Evolutionary conservation across 306 rosid genomes (phyloP).

Genomic region (Hylodesmum podocarpum): DNA sequence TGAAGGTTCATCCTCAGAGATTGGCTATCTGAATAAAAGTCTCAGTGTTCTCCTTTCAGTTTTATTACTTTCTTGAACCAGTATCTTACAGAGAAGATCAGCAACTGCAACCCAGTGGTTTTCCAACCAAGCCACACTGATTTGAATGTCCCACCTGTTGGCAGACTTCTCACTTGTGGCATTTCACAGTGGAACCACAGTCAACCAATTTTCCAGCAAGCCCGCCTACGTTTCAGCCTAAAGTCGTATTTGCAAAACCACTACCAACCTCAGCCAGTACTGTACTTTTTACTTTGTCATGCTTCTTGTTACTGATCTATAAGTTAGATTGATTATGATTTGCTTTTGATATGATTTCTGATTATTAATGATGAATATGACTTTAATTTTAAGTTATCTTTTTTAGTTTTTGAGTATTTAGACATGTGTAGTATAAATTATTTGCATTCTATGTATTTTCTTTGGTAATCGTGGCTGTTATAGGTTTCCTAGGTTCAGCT

Average conservation of each 20-base stretch:
- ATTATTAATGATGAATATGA: not conserved
- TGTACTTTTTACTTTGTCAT: not conserved
- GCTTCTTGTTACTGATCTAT: not conserved
- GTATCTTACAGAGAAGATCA: not conserved
- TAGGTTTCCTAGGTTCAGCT: not conserved
- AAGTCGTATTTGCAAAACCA: not conserved
- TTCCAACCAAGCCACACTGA: not conserved
- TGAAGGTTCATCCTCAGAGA: not conserved
- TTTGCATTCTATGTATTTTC: not conserved
- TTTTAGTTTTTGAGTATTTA: not conserved
- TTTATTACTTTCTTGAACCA: not conserved
- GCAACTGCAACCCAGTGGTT: not conserved
- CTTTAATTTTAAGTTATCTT: not conserved
- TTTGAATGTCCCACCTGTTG: not conserved
- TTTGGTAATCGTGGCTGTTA: not conserved
- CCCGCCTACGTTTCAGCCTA: not conserved
- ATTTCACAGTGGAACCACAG: not conserved
- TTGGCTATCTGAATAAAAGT: not conserved
- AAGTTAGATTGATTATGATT: not conserved
- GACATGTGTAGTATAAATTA: not conserved
- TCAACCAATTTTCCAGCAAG: not conserved
- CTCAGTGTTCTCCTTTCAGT: not conserved
- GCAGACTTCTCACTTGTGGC: not conserved
- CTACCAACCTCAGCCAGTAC: not conserved
- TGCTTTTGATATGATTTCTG: not conserved